phyloP scores from a whole-genome alignment of 2,329 filamentous ascomycete species.

The Curvularia lunata region DNA sequence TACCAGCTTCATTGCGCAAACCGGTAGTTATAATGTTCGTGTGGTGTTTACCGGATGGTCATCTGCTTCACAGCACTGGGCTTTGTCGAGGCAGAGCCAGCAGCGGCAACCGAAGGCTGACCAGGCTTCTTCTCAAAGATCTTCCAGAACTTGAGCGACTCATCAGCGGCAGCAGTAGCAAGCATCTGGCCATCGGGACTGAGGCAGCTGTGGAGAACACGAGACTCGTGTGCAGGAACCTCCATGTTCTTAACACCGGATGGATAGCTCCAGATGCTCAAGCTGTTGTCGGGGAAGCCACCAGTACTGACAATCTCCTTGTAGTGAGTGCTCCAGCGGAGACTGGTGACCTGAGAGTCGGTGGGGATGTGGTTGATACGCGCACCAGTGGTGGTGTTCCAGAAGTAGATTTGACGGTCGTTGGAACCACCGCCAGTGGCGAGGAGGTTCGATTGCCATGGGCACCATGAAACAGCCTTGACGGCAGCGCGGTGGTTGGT shows the following conservation, averaged over 20 bases:
- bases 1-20: conserved; percentile 48
- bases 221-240: conserved; percentile 95
- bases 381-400: conserved; percentile 97
- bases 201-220: conserved; percentile 94
- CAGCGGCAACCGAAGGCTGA: conserved; percentile 66
- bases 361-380: conserved; percentile 99
- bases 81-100: conserved; percentile 75
- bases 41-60: conserved; percentile 62
- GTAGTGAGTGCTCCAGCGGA: conserved; percentile 96
- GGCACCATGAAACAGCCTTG: conserved; percentile 98
- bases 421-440: conserved; percentile 96
- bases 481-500: conserved; percentile 99
- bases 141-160: conserved; percentile 99
- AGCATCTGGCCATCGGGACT: conserved; percentile 98
- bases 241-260: conserved; percentile 96
- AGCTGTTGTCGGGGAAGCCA: conserved; percentile 98
- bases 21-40: conserved; percentile 31
- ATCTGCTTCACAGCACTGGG: conserved; percentile 89
- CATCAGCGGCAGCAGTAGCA: conserved; percentile 92
- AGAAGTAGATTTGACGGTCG: conserved; percentile 99
- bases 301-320: conserved; percentile 97
- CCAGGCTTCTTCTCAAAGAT: conserved; percentile 98
- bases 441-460: conserved; percentile 96
- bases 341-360: conserved; percentile 93
- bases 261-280: conserved; percentile 99